Conservation (phyloP, 768 basidiomycete genomes). For the Russula emetica region DNA sequence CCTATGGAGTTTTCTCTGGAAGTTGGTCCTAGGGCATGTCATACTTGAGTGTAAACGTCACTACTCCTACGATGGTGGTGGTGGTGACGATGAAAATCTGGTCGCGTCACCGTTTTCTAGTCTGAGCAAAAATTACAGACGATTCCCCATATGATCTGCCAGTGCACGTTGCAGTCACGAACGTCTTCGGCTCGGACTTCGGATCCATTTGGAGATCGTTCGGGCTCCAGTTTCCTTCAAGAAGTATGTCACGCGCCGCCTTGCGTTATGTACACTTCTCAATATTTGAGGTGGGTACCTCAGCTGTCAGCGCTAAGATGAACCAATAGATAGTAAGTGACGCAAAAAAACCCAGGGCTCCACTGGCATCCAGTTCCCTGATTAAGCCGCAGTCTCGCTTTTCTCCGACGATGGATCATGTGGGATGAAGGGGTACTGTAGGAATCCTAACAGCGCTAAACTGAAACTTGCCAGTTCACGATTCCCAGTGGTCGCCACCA, state of each 20-base stretch:
- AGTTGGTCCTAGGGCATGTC: not conserved
- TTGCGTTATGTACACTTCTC: not conserved
- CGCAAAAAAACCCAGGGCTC: not conserved
- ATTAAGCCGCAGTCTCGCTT: not conserved
- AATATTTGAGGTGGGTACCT: not conserved
- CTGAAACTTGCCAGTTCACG: not conserved
- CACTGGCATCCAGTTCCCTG: slow-evolving; percentile 3
- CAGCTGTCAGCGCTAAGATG: not conserved
- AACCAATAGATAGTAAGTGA: not conserved
- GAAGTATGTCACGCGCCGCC: not conserved
- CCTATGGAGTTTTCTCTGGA: not conserved
- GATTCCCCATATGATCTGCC: not conserved
- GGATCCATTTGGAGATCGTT: not conserved
- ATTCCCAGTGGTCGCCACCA: not conserved
- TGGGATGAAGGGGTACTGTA: not conserved
- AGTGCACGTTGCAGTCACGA: not conserved
- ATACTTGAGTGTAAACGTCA: slow-evolving; percentile 6
- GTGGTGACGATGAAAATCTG: not conserved
- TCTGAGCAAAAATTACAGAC: not conserved
- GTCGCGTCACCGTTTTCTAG: not conserved
- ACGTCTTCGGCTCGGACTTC: not conserved
- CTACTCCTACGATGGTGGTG: not conserved
- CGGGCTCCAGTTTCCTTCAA: slow-evolving; percentile 7
- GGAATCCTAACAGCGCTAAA: slow-evolving; percentile 3
- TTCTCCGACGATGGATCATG: not conserved